These are phyloP conservation scores for Omphalotus guepiniiformis DNA, from an alignment of 768 basidiomycete species.

Conservation along the genomic window DNA sequence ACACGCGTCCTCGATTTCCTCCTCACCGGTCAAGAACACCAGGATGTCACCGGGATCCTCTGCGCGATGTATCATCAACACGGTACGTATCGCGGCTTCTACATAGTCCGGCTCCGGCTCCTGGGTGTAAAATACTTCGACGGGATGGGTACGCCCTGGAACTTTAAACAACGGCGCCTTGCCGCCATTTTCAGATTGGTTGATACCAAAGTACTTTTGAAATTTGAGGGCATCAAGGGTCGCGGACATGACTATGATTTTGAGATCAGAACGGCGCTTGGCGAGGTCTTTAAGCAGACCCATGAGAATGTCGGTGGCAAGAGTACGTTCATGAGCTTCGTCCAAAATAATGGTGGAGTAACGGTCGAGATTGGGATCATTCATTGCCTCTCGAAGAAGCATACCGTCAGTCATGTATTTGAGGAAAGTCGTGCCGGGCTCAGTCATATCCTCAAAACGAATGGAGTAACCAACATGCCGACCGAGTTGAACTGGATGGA, in stretches of 20 bases:
- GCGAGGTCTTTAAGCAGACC: constrained; percentile 87
- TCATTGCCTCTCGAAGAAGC: constrained; percentile 98
- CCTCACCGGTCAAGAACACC: constrained; percentile 95
- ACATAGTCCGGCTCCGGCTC: constrained; percentile 95
- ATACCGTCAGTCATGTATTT: constrained; percentile 99
- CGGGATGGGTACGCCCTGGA: constrained; percentile 90
- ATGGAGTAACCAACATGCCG: constrained; percentile 97
- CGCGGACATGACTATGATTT: constrained; percentile 98
- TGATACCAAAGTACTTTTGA: constrained; percentile 83
- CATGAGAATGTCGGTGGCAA: constrained; percentile 98
- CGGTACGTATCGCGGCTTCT: constrained; percentile 93
- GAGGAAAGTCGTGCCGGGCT: constrained; percentile 85
- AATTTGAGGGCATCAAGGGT: constrained; percentile 97
- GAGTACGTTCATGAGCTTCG: constrained; percentile 97
- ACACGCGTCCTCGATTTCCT: constrained; percentile 97
- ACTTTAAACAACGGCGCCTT: constrained; percentile 83
- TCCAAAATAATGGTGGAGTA: constrained; percentile 99
- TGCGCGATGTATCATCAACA: constrained; percentile 94
- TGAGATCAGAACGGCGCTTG: constrained; percentile 79
- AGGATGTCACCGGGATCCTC: constrained; percentile 92
- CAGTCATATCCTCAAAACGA: constrained; percentile 97
- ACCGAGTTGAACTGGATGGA: constrained; percentile 75
- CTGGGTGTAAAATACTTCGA: constrained; percentile 92
- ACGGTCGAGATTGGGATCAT: constrained; percentile 80
- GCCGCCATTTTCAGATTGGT: constrained; percentile 23